phyloP scores from a whole-genome alignment of 805 yeast species.

The Ogataea glucozyma region DNA sequence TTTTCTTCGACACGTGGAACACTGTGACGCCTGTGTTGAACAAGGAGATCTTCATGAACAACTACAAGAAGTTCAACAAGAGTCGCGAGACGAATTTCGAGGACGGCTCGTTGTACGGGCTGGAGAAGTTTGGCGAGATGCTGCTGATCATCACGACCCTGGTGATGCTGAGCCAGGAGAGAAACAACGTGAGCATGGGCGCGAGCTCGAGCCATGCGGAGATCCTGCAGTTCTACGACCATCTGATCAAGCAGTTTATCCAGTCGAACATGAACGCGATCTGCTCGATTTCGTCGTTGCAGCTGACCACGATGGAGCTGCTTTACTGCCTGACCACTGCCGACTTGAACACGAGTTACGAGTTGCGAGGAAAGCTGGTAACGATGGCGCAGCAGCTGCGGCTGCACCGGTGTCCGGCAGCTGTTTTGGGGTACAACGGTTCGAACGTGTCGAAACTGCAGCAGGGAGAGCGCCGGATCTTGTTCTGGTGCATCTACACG shows the following conservation, averaged over 20 bases:
- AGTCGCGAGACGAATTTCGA: slow-evolving; percentile 46
- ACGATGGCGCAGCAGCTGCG: slow-evolving; percentile 86
- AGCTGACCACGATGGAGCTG: slow-evolving; percentile 65
- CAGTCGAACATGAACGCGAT: slow-evolving; percentile 59
- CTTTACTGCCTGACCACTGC: slow-evolving; percentile 74
- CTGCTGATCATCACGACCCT: slow-evolving; percentile 51
- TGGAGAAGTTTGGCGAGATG: slow-evolving; percentile 59
- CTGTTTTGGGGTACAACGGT: slow-evolving; percentile 68
- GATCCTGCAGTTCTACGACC: slow-evolving; percentile 54
- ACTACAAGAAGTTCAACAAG: slow-evolving; percentile 50
- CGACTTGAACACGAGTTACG: slow-evolving; percentile 71
- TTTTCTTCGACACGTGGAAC: slow-evolving; percentile 80
- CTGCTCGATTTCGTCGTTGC: slow-evolving; percentile 69
- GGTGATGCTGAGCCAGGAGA: slow-evolving; percentile 45
- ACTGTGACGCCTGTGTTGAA: slow-evolving; percentile 68
- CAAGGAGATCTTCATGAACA: slow-evolving; percentile 62
- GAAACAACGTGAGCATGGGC: background rate
- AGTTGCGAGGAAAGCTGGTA: slow-evolving; percentile 69
- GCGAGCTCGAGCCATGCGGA: slow-evolving; percentile 29
- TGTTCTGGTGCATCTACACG: slow-evolving; percentile 82
- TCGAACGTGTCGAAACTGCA: slow-evolving; percentile 64
- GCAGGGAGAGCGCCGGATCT: slow-evolving; percentile 78
- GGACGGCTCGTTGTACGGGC: slow-evolving; percentile 42
- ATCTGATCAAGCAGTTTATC: slow-evolving; percentile 60
- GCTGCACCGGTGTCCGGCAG: slow-evolving; percentile 83